phyloP scores from a whole-genome alignment of 75 land plant genomes.

The Ceratopteris richardii region DNA sequence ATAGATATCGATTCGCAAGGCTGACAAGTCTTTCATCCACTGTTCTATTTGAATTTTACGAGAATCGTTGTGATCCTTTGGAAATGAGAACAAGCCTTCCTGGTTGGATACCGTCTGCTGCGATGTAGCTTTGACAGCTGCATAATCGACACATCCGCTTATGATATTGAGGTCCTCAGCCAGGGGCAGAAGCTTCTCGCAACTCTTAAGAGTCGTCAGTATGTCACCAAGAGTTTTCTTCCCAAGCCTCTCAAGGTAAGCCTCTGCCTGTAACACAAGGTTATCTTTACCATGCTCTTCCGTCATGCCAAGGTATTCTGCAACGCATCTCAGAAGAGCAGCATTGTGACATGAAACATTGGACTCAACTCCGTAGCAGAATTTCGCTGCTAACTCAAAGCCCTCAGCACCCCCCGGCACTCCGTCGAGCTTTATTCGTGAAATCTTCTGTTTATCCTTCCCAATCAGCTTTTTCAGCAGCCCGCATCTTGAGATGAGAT shows the following conservation, averaged over 20 bases:
- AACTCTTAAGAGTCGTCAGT: slow-evolving; percentile 29
- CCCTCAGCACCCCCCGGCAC: slow-evolving; percentile 68
- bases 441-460: slow-evolving; percentile 40
- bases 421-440: slow-evolving; percentile 40
- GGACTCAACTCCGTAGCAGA: slow-evolving; percentile 63
- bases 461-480: slow-evolving; percentile 68
- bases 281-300: slow-evolving; percentile 55
- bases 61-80: background rate
- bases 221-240: slow-evolving; percentile 56
- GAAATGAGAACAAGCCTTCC: slow-evolving; percentile 6
- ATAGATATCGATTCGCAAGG: slow-evolving; percentile 41
- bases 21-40: slow-evolving; percentile 65
- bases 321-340: slow-evolving; percentile 41
- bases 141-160: slow-evolving; percentile 45
- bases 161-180: slow-evolving; percentile 47
- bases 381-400: slow-evolving; percentile 69
- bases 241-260: slow-evolving; percentile 42
- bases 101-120: background rate
- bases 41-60: slow-evolving; percentile 21
- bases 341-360: slow-evolving; percentile 48
- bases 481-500: slow-evolving; percentile 81
- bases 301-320: slow-evolving; percentile 69
- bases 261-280: slow-evolving; percentile 42
- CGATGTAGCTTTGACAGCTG: slow-evolving; percentile 33
- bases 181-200: slow-evolving; percentile 31